Evolutionary conservation across 2,329 filamentous ascomycete species (phyloP), one percentile per base, ranked within the genome.

Genomic region (Colletotrichum salicis): DNA sequence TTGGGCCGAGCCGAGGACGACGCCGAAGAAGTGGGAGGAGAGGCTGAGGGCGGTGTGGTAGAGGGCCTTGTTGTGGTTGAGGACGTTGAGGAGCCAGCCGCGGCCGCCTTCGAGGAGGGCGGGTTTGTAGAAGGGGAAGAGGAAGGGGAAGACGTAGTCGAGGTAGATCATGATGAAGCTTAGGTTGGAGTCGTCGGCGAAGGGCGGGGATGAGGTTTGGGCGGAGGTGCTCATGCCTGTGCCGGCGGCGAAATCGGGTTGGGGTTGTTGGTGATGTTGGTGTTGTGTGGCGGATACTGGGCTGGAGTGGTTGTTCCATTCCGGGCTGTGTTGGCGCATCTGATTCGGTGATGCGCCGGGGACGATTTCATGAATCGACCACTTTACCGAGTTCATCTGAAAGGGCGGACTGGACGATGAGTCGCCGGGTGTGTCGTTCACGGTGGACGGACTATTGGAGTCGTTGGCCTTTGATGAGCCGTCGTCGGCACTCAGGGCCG

Each of bases 121-220:
- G 1, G 90, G 90, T 3, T 85, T 85, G 78, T 91, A 92, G 77
- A 91, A 89, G 2, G 90, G 90, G 76, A 89, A 91, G 1, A 91
- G 80, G 74, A 90, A 88, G 1, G 90, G 89, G 72, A 91, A 86
- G 24, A 91, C 83, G 73, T 89, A 86, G 77, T 92, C 90, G 57
- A 91, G 82, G 76, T 91, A 92, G 68, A 89, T 84, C 85, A 89
- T 89, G 68, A 88, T 79, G 55, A 86, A 84, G 76, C 83, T 81
- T 0, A 83, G 75, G 64, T 75, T 71, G 45, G 69, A 56, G 45
- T 69, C 69, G 55, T 71, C 69, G 13, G 69, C 45, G 55, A 71
- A 71, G 24, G 69, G 69, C n/a, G 61, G 48, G 0, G 37, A n/a
- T 13, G 61, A 11, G 22, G 15, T 29, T n/a, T 54, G 29, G 59